Base-by-base conservation (phyloP, 306 rosid species). In the Ochetophila trinervis region DNA sequence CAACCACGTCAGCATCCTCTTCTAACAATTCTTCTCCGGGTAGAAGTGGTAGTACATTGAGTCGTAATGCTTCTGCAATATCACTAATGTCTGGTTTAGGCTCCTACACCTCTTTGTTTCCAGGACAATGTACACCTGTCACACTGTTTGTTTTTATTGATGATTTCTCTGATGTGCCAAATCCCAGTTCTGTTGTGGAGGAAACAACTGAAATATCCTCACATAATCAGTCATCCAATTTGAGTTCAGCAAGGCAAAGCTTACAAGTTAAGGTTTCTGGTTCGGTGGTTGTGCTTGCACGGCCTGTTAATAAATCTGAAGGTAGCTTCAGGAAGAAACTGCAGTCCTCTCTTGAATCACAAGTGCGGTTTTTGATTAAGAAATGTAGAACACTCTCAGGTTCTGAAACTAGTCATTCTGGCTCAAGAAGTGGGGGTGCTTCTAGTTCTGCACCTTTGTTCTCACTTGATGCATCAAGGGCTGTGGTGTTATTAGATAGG, bases 121-220 rank as follows among this genome's bases (percentile, higher is more conserved):
- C 95, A 35, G 98, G 98, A 74, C 96, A 84, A 76, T 89, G 98
- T 77, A 89, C 83, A 50, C 96, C 95, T 57, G 98, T 92, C 73
- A 75, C 78, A 65, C 74, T 92, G 70, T 89, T 92, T 82, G 92
- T 84, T 67, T 85, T 89, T 42, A 34, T 89, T 11, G 96, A 84
- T 64, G 96, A 92, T 70, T 85, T 89, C 85, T 89, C 80, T 42
- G 81, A 76, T 74, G 69, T 69, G 61, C 61, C 79, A 5, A 79
- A 67, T 78, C 67, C 89, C 40, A 61, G 78, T 68, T 60, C 76
- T 18, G 87, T 67, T 69, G 76, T 76, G 76, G 96, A 87, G 65
- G 96, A 86, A 51, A 59, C 82, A 40, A 63, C 67, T 0, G 95
- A 91, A 74, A 66, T 69, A 66, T 59, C 87, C 58, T 69, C 86